Base-by-base conservation (phyloP, 371 early-diverging fungal genomes). In the Rhizopus arrhizus region DNA sequence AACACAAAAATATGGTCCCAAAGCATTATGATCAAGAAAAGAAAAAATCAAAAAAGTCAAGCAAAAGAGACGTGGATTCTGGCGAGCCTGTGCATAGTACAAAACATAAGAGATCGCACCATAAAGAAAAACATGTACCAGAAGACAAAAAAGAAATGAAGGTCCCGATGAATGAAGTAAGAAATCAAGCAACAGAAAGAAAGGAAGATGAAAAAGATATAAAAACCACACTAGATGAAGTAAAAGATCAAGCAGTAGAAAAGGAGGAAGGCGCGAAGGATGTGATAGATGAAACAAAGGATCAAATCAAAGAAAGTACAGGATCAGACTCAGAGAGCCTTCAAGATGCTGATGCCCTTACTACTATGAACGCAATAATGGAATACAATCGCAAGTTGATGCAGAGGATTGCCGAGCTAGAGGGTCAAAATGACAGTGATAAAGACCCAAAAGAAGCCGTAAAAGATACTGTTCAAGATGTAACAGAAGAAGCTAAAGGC, bases 361-460 rank as follows among this genome's bases (percentile, higher is more conserved):
- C 55, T 11, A 57, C 61, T 16, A 62, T 66, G 58, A 54, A 62
- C 29, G 61, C 67, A 22, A 69, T 69, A 22, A 61, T 65, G 61
- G 69, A 65, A 35, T 69, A 69, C 36, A 69, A 69, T 41, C 47
- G 54, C 0, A 57, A 47, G 29, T 8, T 61, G 6, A 47, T 69
- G 40, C 51, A 58, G 31, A 42, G 54, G 16, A 45, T 62, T 0
- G 33, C 48, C 3, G 41, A 40, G 16, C 35, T 61, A n/a, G 66
- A 65, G 31, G 52, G 49, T 16, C 34, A 64, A 5, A 35, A 60
- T 9, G 28, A 47, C 2, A 57, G 43, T 9, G 51, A 68, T 22
- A 34, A 54, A 16, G 6, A 47, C 36, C 29, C 55, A 34, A 40
- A 51, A 34, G 51, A 58, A 22, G 50, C 58, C 31, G 59, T 57